Evolutionary conservation across 176 grass and related monocot genomes (phyloP), one percentile per base, ranked within the genome.

Genomic region (Oryza longistaminata): DNA sequence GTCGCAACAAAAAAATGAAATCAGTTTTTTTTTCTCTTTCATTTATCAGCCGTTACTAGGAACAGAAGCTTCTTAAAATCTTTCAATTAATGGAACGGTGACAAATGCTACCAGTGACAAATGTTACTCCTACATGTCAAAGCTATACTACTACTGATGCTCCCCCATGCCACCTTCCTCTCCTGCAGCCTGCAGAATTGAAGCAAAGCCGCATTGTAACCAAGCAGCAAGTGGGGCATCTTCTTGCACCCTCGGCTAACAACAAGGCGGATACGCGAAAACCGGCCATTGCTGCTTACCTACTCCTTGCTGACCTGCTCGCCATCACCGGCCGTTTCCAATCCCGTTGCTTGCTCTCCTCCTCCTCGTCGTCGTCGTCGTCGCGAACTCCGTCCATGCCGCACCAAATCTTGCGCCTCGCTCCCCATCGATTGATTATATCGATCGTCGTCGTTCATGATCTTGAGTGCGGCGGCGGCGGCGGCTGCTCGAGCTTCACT

Each of bases 281-380:
- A 97, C 82, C 77, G 89, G 87, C 79, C 82, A 74, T 70, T 93
- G 94, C 82, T 83, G 61, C 85, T 86, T 86, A 94, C 90, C 87
- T 85, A 93, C 88, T 87, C 77, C 69, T 58, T 58, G 53, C 53
- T 58, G 53, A n/a, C 53, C 73, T 64, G 53, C 82, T 78, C 60
- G 74, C 49, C 87, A 76, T 85, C 39, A 67, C 73, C 79, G 83
- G 68, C 58, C 58, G 2, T 21, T 24, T 76, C 77, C 66, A 24
- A 86, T 75, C 88, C 1, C 79, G 66, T 66, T 66, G 77, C 88
- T 81, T 7, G 19, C 79, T 71, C 39, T 40, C 39, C 37, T 35
- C 34, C 3, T 35, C n/a, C n/a, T n/a, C 33, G 60, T 79, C 80
- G 68, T 74, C 60, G 48, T 46, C 74, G 84, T 75, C 71, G 89